These are phyloP conservation scores for Aspergillus clavatus DNA, from an alignment of 2,329 filamentous ascomycete species.

Conservation along the genomic window DNA sequence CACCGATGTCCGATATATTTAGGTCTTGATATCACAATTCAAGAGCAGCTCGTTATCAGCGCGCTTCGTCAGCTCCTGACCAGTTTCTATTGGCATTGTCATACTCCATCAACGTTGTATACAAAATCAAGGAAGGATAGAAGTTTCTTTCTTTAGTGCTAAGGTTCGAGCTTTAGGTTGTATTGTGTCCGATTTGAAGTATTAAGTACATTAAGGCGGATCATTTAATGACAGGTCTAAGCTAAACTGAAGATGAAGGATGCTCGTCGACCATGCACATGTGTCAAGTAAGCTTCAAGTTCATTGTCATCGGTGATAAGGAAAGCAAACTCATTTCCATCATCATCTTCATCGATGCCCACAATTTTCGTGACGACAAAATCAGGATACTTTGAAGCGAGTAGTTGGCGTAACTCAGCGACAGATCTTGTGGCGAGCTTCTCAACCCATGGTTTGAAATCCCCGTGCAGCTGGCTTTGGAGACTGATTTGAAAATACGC, in stretches of 20 bases:
- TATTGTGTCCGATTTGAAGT: too few relatives aligned
- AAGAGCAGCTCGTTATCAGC: too few relatives aligned
- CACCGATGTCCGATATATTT: too few relatives aligned
- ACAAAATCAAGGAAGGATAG: too few relatives aligned
- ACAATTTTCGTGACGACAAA: constrained; percentile 58
- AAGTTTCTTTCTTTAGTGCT: too few relatives aligned
- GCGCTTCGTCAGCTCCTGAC: too few relatives aligned
- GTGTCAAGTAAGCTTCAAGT: constrained; percentile 65
- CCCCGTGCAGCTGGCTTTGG: constrained; percentile 51
- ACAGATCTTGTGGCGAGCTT: constrained; percentile 57
- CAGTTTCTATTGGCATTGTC: too few relatives aligned
- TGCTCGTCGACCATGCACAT: constrained; percentile 54
- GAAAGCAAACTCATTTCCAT: constrained; percentile 58
- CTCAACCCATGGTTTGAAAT: constrained; percentile 57
- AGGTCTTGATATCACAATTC: too few relatives aligned
- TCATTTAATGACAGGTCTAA: constrained; percentile 13
- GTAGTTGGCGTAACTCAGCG: constrained; percentile 58
- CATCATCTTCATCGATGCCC: constrained; percentile 58
- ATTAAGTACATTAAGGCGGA: too few relatives aligned
- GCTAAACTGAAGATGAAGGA: constrained; percentile 47
- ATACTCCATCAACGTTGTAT: too few relatives aligned
- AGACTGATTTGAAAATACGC: constrained; percentile 67
- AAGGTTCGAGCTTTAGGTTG: too few relatives aligned
- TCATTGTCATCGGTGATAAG: constrained; percentile 67
- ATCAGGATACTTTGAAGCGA: constrained; percentile 57